phyloP scores from a whole-genome alignment of 2,329 filamentous ascomycete species.

The Curvularia verruculosa region DNA sequence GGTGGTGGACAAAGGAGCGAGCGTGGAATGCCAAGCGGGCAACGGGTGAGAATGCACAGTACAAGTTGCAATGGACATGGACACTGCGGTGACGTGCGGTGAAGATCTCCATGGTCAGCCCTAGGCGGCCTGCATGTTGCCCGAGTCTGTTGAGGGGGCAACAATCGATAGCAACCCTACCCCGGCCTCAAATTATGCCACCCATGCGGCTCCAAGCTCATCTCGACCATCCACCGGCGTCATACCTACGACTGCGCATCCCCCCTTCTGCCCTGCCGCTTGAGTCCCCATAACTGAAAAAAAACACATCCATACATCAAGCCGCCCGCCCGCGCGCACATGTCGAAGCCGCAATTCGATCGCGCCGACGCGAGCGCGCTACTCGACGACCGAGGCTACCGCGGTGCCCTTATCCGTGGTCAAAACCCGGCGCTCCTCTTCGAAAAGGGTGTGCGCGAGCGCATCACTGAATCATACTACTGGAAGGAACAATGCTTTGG shows the following conservation, averaged over 20 bases:
- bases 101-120: constrained; percentile 14
- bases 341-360: constrained; percentile 59
- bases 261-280: not conserved
- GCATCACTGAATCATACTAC: constrained; percentile 94
- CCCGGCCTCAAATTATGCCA: constrained; percentile 23
- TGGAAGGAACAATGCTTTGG: constrained; percentile 99
- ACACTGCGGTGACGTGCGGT: constrained; percentile 37
- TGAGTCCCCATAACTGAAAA: not conserved
- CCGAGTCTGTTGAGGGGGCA: constrained; percentile 25
- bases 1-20: constrained; percentile 15
- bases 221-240: constrained; percentile 1
- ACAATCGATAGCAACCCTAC: constrained; percentile 37
- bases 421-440: constrained; percentile 95
- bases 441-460: constrained; percentile 93
- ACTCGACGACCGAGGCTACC: constrained; percentile 89
- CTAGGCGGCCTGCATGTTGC: constrained; percentile 28
- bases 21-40: constrained; percentile 16
- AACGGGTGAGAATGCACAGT: constrained; percentile 26
- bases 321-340: constrained; percentile 9
- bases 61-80: constrained; percentile 22
- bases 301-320: not conserved
- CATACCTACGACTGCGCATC: not conserved
- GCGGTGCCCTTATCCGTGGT: constrained; percentile 77
- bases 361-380: constrained; percentile 77
- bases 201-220: constrained; percentile 7